Percentiles rank a stretch among this genome's conserved stretches.
Conservation (phyloP, 2,329 filamentous ascomycete genomes). For the Aspergillus sp. region DNA sequence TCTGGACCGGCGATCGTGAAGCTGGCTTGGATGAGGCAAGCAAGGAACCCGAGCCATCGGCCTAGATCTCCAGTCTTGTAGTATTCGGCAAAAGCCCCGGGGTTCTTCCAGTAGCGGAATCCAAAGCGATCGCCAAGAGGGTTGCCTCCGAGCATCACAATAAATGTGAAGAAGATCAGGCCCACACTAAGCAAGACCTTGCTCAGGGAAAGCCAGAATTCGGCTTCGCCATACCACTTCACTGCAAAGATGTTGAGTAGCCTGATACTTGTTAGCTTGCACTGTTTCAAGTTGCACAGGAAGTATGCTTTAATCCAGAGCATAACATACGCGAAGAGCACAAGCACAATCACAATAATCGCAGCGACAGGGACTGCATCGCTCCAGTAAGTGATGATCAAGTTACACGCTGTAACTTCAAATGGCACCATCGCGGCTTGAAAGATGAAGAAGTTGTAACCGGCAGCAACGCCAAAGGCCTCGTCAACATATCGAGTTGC, state of each 20-base stretch:
- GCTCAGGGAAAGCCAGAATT: conserved; percentile 72
- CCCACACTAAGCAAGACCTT: conserved; percentile 73
- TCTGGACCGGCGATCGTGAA: conserved; percentile 70
- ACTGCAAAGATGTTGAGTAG: conserved; percentile 71
- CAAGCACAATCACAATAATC: conserved; percentile 49
- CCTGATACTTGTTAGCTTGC: conserved; percentile 13
- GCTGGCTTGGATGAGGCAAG: conserved; percentile 71
- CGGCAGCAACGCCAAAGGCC: conserved; percentile 50
- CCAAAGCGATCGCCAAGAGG: conserved; percentile 71
- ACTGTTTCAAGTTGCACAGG: neutral
- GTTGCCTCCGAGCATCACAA: conserved; percentile 82
- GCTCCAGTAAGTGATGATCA: conserved; percentile 55
- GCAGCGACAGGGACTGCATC: conserved; percentile 48
- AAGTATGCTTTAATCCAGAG: neutral
- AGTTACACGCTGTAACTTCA: conserved; percentile 54
- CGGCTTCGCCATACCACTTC: conserved; percentile 73
- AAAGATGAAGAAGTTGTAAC: conserved; percentile 56
- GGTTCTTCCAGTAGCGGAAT: conserved; percentile 67
- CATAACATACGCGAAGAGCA: conserved; percentile 45
- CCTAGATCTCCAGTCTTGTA: conserved; percentile 67
- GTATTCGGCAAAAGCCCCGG: conserved; percentile 70
- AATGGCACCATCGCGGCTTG: conserved; percentile 55
- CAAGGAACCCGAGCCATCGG: conserved; percentile 73
- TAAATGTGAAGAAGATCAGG: conserved; percentile 74
- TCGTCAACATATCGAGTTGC: conserved; percentile 52